Evolutionary conservation across 768 basidiomycete species (phyloP), one percentile per base, ranked within the genome.

Genomic region (Dentipellis sp.): DNA sequence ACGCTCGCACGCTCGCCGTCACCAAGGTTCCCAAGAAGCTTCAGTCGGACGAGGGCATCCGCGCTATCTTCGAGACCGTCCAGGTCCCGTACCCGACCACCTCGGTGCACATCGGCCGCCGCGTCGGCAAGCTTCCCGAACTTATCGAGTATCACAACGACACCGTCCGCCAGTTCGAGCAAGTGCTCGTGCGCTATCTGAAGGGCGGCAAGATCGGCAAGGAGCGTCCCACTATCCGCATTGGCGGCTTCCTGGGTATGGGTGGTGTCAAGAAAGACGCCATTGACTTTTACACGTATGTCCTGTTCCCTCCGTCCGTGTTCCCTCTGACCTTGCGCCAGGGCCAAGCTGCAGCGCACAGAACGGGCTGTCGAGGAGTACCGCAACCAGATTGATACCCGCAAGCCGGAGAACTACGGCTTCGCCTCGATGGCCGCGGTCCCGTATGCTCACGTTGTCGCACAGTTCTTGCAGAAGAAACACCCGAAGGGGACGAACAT

Each of bases 81-180:
- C 72, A 74, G 42, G 67, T 94, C 7, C 93, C 93, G 12, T 94
- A 95, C 68, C 92, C 92, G 1, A 93, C 93, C 0, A 92, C 91
- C 1, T 85, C 88, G 21, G 92, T 94, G 6, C 91, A 94, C 69
- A 85, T 94, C 52, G 88, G 92, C 21, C 83, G 92, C 19, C 82
- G 81, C 62, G 87, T 97, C 36, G 95, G 94, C 23, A 78, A 83
- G 56, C 83, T 98, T 14, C 93, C 97, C 0, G 85, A 92, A 57
- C 74, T 97, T 55, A 90, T 99, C 60, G 89, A 95, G 56, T 88
- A 84, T 63, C 91, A 94, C 69, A 98, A 98, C 68, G 74, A 83
- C 54, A 87, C 91, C n/a, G 95, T 99, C n/a, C 78, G 88, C 50
- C 86, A 95, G 63, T 81, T 98, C 56, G 97, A 99, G 68, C 76